A percentile compares a stretch with the other conserved stretches of the same genome.
These are phyloP conservation scores for Arthrobotrys conoides DNA, from an alignment of 2,329 filamentous ascomycete genomes.

Conservation along the genomic window DNA sequence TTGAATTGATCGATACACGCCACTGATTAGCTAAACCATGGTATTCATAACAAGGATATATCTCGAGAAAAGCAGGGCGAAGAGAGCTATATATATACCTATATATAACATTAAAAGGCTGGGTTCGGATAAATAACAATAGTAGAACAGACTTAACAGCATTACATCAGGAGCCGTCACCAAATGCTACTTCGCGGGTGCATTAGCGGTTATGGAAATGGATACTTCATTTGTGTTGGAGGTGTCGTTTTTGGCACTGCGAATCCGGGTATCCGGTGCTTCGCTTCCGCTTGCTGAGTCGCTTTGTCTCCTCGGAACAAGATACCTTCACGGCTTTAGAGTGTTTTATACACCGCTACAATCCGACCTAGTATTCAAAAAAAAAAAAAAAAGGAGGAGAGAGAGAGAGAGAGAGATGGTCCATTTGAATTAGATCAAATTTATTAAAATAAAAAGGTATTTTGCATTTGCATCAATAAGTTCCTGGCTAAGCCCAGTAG, in stretches of 20 bases:
- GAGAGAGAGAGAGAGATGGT: no score
- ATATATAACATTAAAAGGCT: not conserved
- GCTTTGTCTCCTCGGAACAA: slow-evolving; percentile 1
- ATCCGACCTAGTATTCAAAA: no score
- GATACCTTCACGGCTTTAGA: not conserved
- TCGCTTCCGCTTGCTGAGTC: slow-evolving; percentile 10
- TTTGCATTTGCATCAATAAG: not conserved
- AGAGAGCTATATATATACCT: slow-evolving; percentile 10
- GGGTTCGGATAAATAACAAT: not conserved
- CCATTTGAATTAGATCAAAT: no score
- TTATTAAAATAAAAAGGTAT: no score
- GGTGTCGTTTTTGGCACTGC: not conserved
- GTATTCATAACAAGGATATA: not conserved
- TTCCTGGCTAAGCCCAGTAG: not conserved
- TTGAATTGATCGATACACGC: not conserved
- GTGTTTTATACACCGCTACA: not conserved
- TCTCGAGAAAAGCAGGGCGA: not conserved
- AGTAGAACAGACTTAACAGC: not conserved
- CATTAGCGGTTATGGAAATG: not conserved
- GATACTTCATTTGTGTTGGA: slow-evolving; percentile 21
- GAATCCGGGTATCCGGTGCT: not conserved
- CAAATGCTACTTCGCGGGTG: not conserved
- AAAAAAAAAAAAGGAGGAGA: no score
- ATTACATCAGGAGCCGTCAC: not conserved
- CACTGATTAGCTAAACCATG: not conserved